Evolutionary conservation across 1,284 basidiomycete genomes (phyloP), one percentile per base, ranked within the genome.

Genomic region (Leucoagaricus sp.): DNA sequence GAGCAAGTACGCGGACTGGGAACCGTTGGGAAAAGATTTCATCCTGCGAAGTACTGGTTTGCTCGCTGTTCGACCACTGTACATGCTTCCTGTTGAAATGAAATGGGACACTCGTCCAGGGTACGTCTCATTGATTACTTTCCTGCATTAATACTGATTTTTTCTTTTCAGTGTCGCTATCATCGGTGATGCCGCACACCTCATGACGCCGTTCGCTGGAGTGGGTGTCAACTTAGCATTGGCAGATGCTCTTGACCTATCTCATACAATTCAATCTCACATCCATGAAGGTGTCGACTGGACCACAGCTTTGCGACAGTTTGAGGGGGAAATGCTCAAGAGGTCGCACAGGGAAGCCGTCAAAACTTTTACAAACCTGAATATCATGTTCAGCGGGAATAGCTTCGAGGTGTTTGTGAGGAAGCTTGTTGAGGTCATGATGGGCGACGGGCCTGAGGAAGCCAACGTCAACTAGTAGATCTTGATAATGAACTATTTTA

Each of bases 161-260:
- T 10, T 13, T 42, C 46, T 42, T 34, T 15, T 19, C 29, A 60
- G 58, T 47, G 59, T 61, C 40, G 66, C 65, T 21, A 55, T 75
- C 13, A 52, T 75, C 15, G 79, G 79, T 1, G 79, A 81, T 59
- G 77, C 79, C 4, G 78, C 78, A 7, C 79, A 81, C 59, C 62
- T 78, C 17, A 80, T 81, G 77, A 69, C 73, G 7, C 77, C 75
- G 4, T 78, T 64, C 48, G 63, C 72, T 0, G 77, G 78, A 1
- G 75, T 75, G 15, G 79, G 79, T 1, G 78, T 75, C 13, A 81
- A 81, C 48, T 57, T 66, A 12, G 66, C 60, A 2, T 64, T 68
- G 62, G 36, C 57, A 23, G 65, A 65, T 55, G 62, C 65, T 1
- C 50, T 64, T 44, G 65, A 67, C 31, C 54, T 66, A 3, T 46